Percentiles rank a stretch among this genome's conserved stretches.
phyloP scores from a whole-genome alignment of 2,329 filamentous ascomycete genomes.

The Phyllosticta paracitricarpa region DNA sequence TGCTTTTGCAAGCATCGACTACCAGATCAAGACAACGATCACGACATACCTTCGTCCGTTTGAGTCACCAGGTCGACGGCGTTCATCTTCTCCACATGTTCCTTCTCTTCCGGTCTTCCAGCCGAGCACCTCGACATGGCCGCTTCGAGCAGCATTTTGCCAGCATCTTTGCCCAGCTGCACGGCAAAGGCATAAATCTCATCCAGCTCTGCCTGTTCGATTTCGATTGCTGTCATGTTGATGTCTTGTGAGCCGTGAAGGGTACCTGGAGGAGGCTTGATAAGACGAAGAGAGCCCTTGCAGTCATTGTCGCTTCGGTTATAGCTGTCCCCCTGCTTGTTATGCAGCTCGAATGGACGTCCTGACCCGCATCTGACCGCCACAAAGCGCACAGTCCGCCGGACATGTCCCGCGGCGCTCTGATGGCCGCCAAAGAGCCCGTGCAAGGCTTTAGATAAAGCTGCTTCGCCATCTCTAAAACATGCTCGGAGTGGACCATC shows the following conservation, averaged over 20 bases:
- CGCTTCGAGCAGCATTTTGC: conserved; percentile 54
- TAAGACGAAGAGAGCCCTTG: not conserved
- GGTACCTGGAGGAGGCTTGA: not conserved
- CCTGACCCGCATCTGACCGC: not conserved
- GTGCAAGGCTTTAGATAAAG: not conserved
- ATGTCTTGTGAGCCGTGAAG: not conserved
- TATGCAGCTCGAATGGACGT: not conserved
- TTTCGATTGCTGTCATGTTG: not conserved
- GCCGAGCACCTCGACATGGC: conserved; percentile 46
- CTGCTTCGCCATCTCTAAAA: not conserved
- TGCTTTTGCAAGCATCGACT: not conserved
- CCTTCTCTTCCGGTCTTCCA: conserved; percentile 22
- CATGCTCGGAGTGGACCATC: not conserved
- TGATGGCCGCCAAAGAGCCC: not conserved
- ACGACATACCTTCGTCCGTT: conserved; percentile 54
- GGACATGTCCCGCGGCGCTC: not conserved
- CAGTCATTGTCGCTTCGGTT: not conserved
- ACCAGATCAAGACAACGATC: not conserved
- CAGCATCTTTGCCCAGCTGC: conserved; percentile 59
- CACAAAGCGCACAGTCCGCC: not conserved
- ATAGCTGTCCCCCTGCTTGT: not conserved
- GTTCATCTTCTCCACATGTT: conserved; percentile 58
- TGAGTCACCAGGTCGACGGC: conserved; percentile 70
- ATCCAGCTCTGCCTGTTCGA: conserved; percentile 1
- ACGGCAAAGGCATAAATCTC: conserved; percentile 59